Conservation (phyloP, 192 early-diverging fungal genomes). For the Coemansia sp. region DNA sequence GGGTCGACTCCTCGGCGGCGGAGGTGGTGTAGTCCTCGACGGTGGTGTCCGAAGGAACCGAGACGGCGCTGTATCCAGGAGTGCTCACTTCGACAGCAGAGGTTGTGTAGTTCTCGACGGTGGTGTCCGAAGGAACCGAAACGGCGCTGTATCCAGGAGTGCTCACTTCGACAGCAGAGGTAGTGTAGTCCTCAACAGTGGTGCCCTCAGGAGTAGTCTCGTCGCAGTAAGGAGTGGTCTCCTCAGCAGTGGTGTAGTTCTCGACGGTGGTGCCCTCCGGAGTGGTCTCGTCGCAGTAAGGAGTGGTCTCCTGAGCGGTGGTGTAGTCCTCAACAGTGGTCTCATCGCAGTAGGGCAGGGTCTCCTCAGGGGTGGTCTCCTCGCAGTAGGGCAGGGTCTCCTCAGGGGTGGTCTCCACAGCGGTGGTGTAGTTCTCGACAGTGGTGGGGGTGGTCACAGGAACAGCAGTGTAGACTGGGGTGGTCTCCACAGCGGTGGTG, state of each 20-base stretch:
- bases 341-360: conserved; percentile 9
- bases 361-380: conserved; percentile 7
- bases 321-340: conserved; percentile 17
- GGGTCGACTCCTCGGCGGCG: conserved; percentile 8
- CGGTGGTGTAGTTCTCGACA: conserved; percentile 6
- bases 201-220: conserved; percentile 6
- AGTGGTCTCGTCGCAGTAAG: neutral
- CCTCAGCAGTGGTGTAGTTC: conserved; percentile 22
- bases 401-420: conserved; percentile 6
- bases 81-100: conserved; percentile 8
- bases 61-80: neutral
- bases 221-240: neutral
- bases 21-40: conserved; percentile 15
- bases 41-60: neutral
- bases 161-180: neutral
- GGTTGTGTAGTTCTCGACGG: conserved; percentile 14
- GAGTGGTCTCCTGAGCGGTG: conserved; percentile 18
- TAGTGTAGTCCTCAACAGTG: conserved; percentile 5
- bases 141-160: conserved; percentile 12
- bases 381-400: neutral
- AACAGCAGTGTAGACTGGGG: conserved; percentile 13
- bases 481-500: conserved; percentile 14
- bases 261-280: conserved; percentile 8
- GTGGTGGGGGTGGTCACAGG: neutral
- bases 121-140: neutral